Base-by-base conservation (phyloP, 2,329 filamentous ascomycete genomes). In the Venturia aucupariae region DNA sequence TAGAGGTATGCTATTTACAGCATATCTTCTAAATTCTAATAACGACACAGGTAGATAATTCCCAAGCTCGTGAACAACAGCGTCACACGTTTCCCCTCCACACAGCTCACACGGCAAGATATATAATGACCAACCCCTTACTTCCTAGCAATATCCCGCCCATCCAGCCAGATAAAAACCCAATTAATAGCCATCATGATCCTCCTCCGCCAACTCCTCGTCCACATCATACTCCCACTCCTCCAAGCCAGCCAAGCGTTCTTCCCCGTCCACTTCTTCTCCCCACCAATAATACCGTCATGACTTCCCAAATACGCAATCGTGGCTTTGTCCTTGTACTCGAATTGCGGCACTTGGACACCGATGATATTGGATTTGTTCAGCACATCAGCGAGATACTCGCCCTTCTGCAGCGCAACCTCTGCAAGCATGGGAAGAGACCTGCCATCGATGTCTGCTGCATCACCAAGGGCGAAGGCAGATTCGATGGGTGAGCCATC, bases 321-420 rank as follows among this genome's bases (percentile, higher is more conserved):
- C 17, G 75, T 68, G 0, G 72, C 71, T 59, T 72, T 75, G 54
- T 77, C 72, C 62, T 75, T 69, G 65, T 78, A 79, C 63, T 72
- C 68, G 66, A 78, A 79, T 4, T 24, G 17, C 1, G 59, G 38
- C 5, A 72, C 68, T 19, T 67, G 63, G 17, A 72, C 74, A 35
- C 51, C 51, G 11, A n/a, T 35, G 68, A 87, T 89, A 44, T 76
- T 81, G 60, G 80, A 80, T 46, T 67, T 64, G 55, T 75, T 75
- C 19, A 75, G 61, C 41, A 69, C 67, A 22, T 68, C 67, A 0
- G 71, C 69, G 6, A 76, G 69, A 57, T 75, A 76, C 54, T 75
- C 70, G 4, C 71, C 75, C 64, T 77, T 76, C 60, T 77, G 75
- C 48, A 75, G 63, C 1, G 75, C 75, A 4, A 75, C 75, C 55